Evolutionary conservation across 805 yeast genomes (phyloP), one percentile per base, ranked within the genome.

Genomic region (Starmerella tilneyi): DNA sequence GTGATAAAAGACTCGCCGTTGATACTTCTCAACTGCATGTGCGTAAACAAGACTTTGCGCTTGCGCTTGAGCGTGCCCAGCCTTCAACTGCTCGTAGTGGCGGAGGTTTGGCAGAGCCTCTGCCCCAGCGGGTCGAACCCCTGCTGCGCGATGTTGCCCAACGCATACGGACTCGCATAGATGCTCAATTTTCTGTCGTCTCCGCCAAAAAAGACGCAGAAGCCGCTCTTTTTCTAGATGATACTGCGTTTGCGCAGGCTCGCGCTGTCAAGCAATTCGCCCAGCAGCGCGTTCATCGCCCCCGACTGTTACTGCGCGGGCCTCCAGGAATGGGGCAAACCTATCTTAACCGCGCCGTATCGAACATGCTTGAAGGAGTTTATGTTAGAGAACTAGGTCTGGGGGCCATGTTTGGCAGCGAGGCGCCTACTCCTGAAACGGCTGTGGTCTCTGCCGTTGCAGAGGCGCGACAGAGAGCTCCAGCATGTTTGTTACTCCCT

Each of bases 21-120:
- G 77, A 86, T 58, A 84, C 94, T 4, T 62, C 72, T 3, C 66
- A 76, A 29, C 81, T 92, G 27, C 71, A 69, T 41, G 94, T 89
- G 1, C 73, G 74, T 11, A 81, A 94, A 0, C 74, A 76, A 50
- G 98, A 92, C 63, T 89, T 92, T 58, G 79, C 84, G 72, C 68
- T 76, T 45, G 94, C 97, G 0, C 60, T 89, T 41, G 86, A 81
- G 23, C 84, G 83, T 58, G 83, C 89, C 46, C 77, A 88, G 21
- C 98, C 99, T 0, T 85, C 96, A 0, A 82, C 95, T 41, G 84
- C 94, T 2, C 72, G 98, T 49, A 73, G 89, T 0, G 76, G 88
- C 0, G 70, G 76, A 8, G 72, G 75, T 1, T 78, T 92, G 0
- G 73, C 81, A 9, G 46, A 43, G 24, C 94, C 96, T 2, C 62